Evolutionary conservation across 2,329 filamentous ascomycete species (phyloP).

Genomic region (Trichoderma sp.): DNA sequence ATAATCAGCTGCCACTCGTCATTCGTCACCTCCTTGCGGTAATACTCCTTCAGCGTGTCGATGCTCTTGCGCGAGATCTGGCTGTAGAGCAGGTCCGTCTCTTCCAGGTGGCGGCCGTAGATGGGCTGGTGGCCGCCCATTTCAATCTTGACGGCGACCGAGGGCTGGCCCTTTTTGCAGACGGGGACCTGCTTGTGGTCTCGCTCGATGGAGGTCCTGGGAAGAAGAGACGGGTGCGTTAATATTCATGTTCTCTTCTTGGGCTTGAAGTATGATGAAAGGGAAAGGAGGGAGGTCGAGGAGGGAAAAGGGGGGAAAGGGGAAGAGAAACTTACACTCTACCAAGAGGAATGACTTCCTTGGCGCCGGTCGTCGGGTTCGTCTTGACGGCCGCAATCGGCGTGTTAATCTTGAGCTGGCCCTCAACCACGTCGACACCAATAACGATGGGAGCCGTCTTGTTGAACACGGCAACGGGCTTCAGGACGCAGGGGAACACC

Average conservation of each 20-base stretch:
- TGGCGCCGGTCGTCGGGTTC: conserved; percentile 75
- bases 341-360: conserved; percentile 82
- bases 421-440: conserved; percentile 93
- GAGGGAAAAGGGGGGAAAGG: neutral
- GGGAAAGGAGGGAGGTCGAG: no score
- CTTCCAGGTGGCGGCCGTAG: conserved; percentile 94
- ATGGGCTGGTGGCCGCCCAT: conserved; percentile 86
- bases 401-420: conserved; percentile 81
- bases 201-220: conserved; percentile 89
- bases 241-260: no score
- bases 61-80: conserved; percentile 86
- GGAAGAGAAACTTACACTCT: conserved; percentile 76
- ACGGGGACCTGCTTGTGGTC: conserved; percentile 93
- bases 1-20: conserved; percentile 95
- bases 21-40: conserved; percentile 80
- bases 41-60: conserved; percentile 94
- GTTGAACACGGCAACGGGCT: conserved; percentile 93
- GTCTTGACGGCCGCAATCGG: conserved; percentile 85
- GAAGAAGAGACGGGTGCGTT: no score
- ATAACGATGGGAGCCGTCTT: conserved; percentile 95
- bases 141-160: conserved; percentile 97
- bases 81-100: conserved; percentile 85
- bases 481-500: conserved; percentile 93
- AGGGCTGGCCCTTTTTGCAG: conserved; percentile 96
- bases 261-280: no score